Conservation (phyloP, 768 basidiomycete genomes). For the Serendipita indica region DNA sequence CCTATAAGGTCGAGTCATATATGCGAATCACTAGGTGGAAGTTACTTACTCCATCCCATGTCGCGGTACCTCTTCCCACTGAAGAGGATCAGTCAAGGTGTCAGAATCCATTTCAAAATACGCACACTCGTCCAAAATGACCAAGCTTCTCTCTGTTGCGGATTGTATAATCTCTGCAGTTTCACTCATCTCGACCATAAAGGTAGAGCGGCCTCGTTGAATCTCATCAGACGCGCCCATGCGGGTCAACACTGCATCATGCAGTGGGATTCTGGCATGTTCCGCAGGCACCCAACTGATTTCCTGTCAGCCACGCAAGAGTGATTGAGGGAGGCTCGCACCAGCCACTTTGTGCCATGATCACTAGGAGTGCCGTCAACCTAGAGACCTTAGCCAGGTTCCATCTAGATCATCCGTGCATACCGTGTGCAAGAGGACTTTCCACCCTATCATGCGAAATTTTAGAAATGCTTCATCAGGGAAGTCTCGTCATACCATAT, state of each 20-base stretch:
- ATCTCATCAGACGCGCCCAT: slow-evolving; percentile 93
- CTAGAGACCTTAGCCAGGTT: slow-evolving; percentile 30
- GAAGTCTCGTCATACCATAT: slow-evolving; percentile 26
- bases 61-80: slow-evolving; percentile 83
- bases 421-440: slow-evolving; percentile 28
- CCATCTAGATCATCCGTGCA: background rate
- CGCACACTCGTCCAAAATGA: slow-evolving; percentile 59
- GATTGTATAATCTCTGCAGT: slow-evolving; percentile 76
- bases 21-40: background rate
- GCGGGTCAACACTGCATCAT: slow-evolving; percentile 74
- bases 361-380: slow-evolving; percentile 55
- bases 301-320: background rate
- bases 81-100: slow-evolving; percentile 17
- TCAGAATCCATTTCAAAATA: slow-evolving; percentile 9
- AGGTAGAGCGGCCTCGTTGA: slow-evolving; percentile 74
- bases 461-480: background rate
- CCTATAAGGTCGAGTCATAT: slow-evolving; percentile 27
- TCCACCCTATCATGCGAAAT: slow-evolving; percentile 24
- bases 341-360: slow-evolving; percentile 79
- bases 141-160: slow-evolving; percentile 60
- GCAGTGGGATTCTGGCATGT: slow-evolving; percentile 55
- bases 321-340: slow-evolving; percentile 68
- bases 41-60: slow-evolving; percentile 57
- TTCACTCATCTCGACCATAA: slow-evolving; percentile 95
- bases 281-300: slow-evolving; percentile 66